A percentile compares a stretch with the other conserved stretches of the same genome.
phyloP scores from a whole-genome alignment of 768 basidiomycete genomes.

The Kwoniella pini region DNA sequence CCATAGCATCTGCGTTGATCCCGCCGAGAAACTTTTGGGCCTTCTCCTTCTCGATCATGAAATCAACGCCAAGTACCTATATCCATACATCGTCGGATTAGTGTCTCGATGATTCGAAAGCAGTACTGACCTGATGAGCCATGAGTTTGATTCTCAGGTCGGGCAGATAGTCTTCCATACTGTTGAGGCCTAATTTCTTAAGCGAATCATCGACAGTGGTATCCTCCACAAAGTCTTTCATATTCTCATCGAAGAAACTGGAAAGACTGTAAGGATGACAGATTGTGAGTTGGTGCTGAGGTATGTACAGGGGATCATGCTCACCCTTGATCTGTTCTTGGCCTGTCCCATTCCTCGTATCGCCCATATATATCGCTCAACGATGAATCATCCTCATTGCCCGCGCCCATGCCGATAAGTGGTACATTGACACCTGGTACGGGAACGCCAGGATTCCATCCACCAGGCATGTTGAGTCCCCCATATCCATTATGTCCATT shows the following conservation, averaged over 20 bases:
- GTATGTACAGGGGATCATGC: no score
- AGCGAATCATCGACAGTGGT: constrained; percentile 64
- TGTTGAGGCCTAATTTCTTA: constrained; percentile 60
- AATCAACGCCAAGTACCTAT: constrained; percentile 71
- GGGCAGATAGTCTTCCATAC: constrained; percentile 60
- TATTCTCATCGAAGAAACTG: constrained; percentile 41
- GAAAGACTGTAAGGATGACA: no score
- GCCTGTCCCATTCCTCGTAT: constrained; percentile 9
- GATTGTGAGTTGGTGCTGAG: no score
- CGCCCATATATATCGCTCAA: constrained; percentile 1
- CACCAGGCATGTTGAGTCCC: constrained; percentile 13
- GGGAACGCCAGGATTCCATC: constrained; percentile 1
- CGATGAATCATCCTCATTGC: constrained; percentile 2
- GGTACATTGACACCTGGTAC: neutral
- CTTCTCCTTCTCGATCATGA: constrained; percentile 65
- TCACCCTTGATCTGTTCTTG: constrained; percentile 12
- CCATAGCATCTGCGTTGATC: constrained; percentile 31
- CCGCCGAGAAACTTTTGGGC: constrained; percentile 41
- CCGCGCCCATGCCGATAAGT: neutral
- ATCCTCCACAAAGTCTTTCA: constrained; percentile 56
- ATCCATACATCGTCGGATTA: no score
- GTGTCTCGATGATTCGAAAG: neutral
- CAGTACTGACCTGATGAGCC: constrained; percentile 59
- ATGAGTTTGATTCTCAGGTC: constrained; percentile 66
- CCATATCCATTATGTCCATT: neutral